phyloP scores from a whole-genome alignment of 441 rosid genomes.

The Dalechampia spathulata region DNA sequence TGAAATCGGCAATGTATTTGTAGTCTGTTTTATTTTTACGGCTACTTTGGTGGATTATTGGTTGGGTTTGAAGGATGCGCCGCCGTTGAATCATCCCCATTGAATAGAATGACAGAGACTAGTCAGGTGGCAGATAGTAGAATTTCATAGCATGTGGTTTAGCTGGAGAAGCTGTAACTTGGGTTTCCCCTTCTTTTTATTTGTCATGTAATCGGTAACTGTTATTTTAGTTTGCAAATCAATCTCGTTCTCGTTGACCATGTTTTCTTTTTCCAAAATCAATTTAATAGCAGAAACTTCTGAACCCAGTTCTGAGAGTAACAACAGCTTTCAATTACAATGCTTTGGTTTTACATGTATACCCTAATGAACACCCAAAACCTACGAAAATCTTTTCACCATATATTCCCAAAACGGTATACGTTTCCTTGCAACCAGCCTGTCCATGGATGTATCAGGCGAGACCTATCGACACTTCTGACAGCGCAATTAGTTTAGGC shows the following conservation, averaged over 20 bases:
- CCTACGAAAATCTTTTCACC: no score
- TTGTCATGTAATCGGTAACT: background rate
- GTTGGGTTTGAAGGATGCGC: conserved; percentile 16
- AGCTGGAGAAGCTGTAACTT: background rate
- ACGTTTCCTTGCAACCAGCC: no score
- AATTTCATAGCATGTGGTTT: conserved; percentile 6
- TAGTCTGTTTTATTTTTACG: conserved; percentile 25
- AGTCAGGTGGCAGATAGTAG: conserved; percentile 13
- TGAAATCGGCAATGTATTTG: conserved; percentile 17
- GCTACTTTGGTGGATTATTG: conserved; percentile 17
- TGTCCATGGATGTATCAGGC: no score
- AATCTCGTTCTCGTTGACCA: background rate
- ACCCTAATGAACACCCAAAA: no score
- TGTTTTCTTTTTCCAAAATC: no score
- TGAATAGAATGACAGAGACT: conserved; percentile 4
- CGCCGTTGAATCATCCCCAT: background rate
- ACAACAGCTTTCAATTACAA: no score
- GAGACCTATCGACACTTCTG: no score
- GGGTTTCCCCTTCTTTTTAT: background rate
- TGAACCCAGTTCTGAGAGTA: no score
- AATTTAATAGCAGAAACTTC: no score
- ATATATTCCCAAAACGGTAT: no score
- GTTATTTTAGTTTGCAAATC: background rate
- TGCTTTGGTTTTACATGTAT: no score
- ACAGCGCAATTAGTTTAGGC: no score